Percentiles rank a stretch among this genome's conserved stretches.
phyloP scores from a whole-genome alignment of 305 asterid species.

The Solanum hybrid region DNA sequence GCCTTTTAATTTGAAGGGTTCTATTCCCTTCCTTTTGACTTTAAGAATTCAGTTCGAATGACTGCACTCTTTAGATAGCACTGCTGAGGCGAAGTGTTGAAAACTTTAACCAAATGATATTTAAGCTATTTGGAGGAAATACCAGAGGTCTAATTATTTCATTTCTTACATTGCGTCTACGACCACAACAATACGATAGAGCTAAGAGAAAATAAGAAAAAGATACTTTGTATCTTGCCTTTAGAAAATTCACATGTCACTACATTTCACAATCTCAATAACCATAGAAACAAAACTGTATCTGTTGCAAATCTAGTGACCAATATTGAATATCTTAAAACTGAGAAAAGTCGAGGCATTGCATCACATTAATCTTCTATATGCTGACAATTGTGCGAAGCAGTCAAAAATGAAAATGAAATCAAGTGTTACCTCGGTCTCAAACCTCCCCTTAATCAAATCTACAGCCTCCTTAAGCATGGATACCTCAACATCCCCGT shows the following conservation, averaged over 20 bases:
- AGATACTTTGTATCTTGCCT: background rate
- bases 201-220: background rate
- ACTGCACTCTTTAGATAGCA: background rate
- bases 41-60: background rate
- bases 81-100: background rate
- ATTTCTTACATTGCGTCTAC: background rate
- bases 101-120: background rate
- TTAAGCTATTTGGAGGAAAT: background rate
- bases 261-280: too few relatives aligned
- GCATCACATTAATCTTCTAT: background rate
- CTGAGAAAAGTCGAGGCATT: background rate
- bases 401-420: background rate
- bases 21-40: background rate
- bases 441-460: conserved; percentile 64
- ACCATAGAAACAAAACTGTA: too few relatives aligned
- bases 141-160: background rate
- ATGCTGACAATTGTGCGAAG: background rate
- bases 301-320: too few relatives aligned
- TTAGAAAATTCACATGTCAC: background rate
- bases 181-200: background rate
- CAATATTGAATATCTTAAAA: background rate
- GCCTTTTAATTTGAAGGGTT: background rate
- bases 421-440: conserved; percentile 61
- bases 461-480: conserved; percentile 84
- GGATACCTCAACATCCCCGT: conserved; percentile 74